Evolutionary conservation across 495 filamentous ascomycete genomes (phyloP).

Genomic region (Podospora anserina): DNA sequence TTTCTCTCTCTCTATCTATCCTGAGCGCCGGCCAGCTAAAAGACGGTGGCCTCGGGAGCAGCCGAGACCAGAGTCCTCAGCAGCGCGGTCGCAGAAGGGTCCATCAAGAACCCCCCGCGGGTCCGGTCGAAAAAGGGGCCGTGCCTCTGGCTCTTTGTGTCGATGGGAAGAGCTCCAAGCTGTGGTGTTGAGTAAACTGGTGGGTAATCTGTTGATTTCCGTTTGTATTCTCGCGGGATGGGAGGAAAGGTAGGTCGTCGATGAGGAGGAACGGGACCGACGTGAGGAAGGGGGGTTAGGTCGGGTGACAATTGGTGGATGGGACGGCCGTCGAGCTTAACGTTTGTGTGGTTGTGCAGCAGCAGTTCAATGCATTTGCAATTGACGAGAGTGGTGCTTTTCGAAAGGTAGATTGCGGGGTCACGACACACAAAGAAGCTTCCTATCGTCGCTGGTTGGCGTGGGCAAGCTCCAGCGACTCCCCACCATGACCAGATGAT

Average conservation of each 20-base stretch:
- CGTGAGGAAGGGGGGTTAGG: background rate
- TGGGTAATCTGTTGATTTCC: background rate
- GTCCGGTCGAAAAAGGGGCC: constrained; percentile 6
- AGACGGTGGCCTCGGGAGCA: constrained; percentile 45
- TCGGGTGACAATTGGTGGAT: constrained; percentile 29
- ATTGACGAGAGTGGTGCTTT: constrained; percentile 5
- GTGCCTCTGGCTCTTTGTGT: constrained; percentile 6
- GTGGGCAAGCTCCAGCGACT: constrained; percentile 11
- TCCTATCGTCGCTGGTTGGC: constrained; percentile 27
- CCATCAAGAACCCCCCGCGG: constrained; percentile 53
- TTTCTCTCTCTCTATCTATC: background rate
- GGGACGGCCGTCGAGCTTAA: background rate
- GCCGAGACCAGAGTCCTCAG: constrained; percentile 53
- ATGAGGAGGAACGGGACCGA: constrained; percentile 2
- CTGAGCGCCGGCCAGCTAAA: constrained; percentile 34
- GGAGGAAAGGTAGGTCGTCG: background rate
- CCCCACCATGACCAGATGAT: constrained; percentile 25
- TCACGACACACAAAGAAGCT: constrained; percentile 33
- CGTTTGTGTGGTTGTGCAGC: constrained; percentile 16
- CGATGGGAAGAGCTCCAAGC: constrained; percentile 2
- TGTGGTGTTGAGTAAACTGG: background rate
- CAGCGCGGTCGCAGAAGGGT: constrained; percentile 59
- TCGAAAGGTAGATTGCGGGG: constrained; percentile 36
- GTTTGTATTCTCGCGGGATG: background rate
- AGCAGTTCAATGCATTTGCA: constrained; percentile 12